Evolutionary conservation across 2,329 filamentous ascomycete species (phyloP).

Genomic region (Fusarium scirpi): DNA sequence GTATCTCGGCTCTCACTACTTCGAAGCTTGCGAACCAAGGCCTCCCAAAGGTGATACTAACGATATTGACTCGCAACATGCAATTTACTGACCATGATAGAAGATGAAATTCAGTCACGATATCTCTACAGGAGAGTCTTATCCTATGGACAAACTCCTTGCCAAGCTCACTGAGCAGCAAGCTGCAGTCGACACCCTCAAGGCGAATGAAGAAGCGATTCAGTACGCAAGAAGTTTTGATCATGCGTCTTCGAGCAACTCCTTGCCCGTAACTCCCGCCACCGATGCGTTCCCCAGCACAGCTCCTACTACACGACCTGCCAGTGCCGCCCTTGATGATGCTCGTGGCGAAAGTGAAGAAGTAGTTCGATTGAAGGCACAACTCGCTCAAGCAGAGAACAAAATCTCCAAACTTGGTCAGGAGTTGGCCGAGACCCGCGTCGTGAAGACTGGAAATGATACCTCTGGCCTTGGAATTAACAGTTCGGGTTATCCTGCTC

Average conservation of each 20-base stretch:
- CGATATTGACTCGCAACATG: neutral
- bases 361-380: constrained; percentile 74
- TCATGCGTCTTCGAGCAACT: constrained; percentile 66
- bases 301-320: constrained; percentile 63
- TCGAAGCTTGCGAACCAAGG: constrained; percentile 68
- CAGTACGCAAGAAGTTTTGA: constrained; percentile 56
- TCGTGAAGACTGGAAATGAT: constrained; percentile 65
- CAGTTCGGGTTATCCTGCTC: constrained; percentile 39
- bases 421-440: constrained; percentile 74
- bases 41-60: constrained; percentile 61
- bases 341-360: constrained; percentile 63
- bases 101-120: constrained; percentile 64
- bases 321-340: constrained; percentile 63
- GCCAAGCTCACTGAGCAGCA: constrained; percentile 81
- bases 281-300: constrained; percentile 65
- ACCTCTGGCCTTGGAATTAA: constrained; percentile 38
- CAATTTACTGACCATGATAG: constrained; percentile 51
- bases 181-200: constrained; percentile 64
- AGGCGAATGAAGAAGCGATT: constrained; percentile 54
- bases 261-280: constrained; percentile 72
- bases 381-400: constrained; percentile 77
- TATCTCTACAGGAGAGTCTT: constrained; percentile 54
- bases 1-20: constrained; percentile 61
- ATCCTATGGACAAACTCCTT: constrained; percentile 77
- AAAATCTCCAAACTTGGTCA: constrained; percentile 78